Percentiles rank a stretch among this genome's conserved stretches.
Conservation (phyloP, 495 filamentous ascomycete species). For the Ascobolus immersus region DNA sequence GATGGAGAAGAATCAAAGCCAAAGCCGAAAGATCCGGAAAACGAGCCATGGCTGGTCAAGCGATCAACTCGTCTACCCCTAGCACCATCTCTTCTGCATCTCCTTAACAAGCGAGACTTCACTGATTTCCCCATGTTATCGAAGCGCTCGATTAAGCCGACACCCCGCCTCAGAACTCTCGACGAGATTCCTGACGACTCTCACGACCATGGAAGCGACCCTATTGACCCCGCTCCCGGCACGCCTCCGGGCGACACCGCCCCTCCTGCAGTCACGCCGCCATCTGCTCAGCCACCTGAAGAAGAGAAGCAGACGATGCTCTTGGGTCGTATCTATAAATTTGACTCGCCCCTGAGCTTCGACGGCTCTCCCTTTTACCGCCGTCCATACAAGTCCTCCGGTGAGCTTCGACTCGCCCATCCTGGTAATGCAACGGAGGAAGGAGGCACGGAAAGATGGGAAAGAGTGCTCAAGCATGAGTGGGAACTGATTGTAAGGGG, state of each 20-base stretch:
- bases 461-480: slow-evolving; percentile 63
- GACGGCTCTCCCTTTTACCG: slow-evolving; percentile 64
- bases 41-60: too few species aligned
- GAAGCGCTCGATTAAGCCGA: too few species aligned
- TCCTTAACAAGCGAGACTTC: background rate
- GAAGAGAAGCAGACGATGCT: slow-evolving; percentile 57
- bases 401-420: slow-evolving; percentile 51
- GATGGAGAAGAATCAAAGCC: slow-evolving; percentile 6
- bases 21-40: background rate
- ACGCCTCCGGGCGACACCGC: too few species aligned
- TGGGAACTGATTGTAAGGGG: slow-evolving; percentile 82
- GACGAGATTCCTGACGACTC: background rate
- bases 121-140: too few species aligned
- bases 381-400: slow-evolving; percentile 36
- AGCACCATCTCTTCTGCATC: too few species aligned
- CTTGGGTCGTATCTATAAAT: slow-evolving; percentile 59
- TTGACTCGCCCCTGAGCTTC: slow-evolving; percentile 69
- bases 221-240: slow-evolving; percentile 41
- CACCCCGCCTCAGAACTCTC: background rate
- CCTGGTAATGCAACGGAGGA: slow-evolving; percentile 78
- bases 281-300: slow-evolving; percentile 31
- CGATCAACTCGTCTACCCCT: too few species aligned
- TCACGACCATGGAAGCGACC: slow-evolving; percentile 26
- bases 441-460: slow-evolving; percentile 74
- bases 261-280: too few species aligned